Evolutionary conservation across 2,329 filamentous ascomycete species (phyloP), one percentile per base, ranked within the genome.

Genomic region (Monosporascus cannonballus): DNA sequence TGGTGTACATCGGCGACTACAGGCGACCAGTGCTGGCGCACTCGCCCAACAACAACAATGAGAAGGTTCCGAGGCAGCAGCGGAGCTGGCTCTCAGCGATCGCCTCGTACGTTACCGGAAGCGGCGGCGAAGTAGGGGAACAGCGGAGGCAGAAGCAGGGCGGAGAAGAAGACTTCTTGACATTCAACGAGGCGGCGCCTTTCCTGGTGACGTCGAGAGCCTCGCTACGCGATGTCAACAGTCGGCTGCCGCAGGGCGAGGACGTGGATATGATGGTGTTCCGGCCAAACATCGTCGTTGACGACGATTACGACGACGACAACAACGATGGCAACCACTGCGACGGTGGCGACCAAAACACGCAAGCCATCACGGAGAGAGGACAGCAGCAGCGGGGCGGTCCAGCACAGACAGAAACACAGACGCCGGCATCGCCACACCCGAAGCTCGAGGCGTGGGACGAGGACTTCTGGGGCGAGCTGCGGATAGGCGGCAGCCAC

Each of bases 161-260:
- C 24, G 27, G 38, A 27, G 45, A 30, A 2, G 18, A 20, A 27
- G 25, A 76, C 37, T 79, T 74, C 63, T 76, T 93, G 44, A 82
- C 80, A 2, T 94, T 93, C 69, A 81, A 84, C 39, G 89, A 94
- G 68, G 81, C 81, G 57, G 88, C 89, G 1, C 86, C 89, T 1
- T 88, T 87, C 66, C 78, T 96, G 15, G 69, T 96, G 24, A 78
- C 86, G 5, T 89, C 85, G 0, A 77, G 84, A 55, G 78, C 82
- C 2, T 94, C 88, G 1, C 77, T 92, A n/a, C 70, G 76, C 20
- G 77, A 89, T 59, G 80, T 95, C 47, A 82, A 80, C 36, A 65
- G 66, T 6, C 76, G 84, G 4, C 68, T 90, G 6, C 70, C 76
- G 0, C 73, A 70, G 14, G 68, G 76, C 30, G 63, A 71, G 20